Percentiles rank a stretch among this genome's conserved stretches.
phyloP scores from a whole-genome alignment of 768 basidiomycete species.

The Ramaria sp. region DNA sequence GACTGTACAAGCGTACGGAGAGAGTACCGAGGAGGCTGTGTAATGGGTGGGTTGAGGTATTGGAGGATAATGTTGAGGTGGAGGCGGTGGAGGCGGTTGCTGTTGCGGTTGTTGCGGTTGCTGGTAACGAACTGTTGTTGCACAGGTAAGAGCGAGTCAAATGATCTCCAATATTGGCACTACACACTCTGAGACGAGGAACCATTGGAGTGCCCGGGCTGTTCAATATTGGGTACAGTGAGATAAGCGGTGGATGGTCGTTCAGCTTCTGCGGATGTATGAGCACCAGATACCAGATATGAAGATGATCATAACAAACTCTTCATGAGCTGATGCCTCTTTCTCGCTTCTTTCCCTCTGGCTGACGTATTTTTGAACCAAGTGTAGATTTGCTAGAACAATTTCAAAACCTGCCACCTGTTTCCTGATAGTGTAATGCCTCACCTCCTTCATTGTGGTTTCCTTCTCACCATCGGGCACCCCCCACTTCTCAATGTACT shows the following conservation, averaged over 20 bases:
- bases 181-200: slow-evolving; percentile 6
- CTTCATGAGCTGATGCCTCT: slow-evolving; percentile 12
- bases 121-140: slow-evolving; percentile 3
- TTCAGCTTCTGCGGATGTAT: slow-evolving; percentile 8
- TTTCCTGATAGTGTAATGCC: slow-evolving; percentile 10
- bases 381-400: slow-evolving; percentile 52
- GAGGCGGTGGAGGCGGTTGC: slow-evolving; percentile 14
- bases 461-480: slow-evolving; percentile 51
- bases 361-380: slow-evolving; percentile 68
- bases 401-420: slow-evolving; percentile 11
- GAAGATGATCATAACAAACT: slow-evolving; percentile 8
- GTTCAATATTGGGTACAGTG: slow-evolving; percentile 9
- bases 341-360: slow-evolving; percentile 33
- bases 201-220: not conserved
- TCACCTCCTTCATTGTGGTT: slow-evolving; percentile 50
- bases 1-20: not conserved
- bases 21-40: not conserved
- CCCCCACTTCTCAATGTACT: slow-evolving; percentile 50
- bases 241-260: slow-evolving; percentile 7
- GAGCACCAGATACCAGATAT: slow-evolving; percentile 10
- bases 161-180: not conserved
- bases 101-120: slow-evolving; percentile 1
- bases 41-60: slow-evolving; percentile 1
- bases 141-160: not conserved
- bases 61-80: slow-evolving; percentile 37